Base-by-base conservation (phyloP, 2,329 filamentous ascomycete species). In the Fusarium dlaminii region DNA sequence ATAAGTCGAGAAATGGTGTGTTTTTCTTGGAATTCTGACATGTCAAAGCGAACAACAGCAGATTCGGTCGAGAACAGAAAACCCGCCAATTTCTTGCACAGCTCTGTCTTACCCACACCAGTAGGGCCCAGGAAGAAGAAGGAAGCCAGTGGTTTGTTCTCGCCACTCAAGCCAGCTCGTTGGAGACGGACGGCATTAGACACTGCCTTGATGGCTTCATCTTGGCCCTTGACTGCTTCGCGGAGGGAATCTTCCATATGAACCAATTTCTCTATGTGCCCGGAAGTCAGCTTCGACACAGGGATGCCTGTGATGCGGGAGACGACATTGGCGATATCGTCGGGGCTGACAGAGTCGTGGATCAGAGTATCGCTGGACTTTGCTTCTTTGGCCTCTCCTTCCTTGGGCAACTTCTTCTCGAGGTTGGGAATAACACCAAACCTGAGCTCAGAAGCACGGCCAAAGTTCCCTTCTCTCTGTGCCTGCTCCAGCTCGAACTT, bases 61-160 rank as follows among this genome's bases (percentile, higher is more conserved):
- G 91, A 91, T 78, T 98, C 94, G 4, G 94, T 98, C 2, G 93
- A 96, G 84, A 98, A 99, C 42, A 99, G 87, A 85, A 98, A 98
- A 66, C 89, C 90, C 4, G 96, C 96, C 77, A 99, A 92, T 81
- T 97, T 96, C 87, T 98, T 98, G 87, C 95, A 98, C 3, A 98
- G 90, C 80, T 98, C 95, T 7, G 96, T 99, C 86, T 98, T 99
- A 65, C 96, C 96, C 24, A 98, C 96, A 80, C 96, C 96, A 1
- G 96, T 98, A 10, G 96, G 96, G 0, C 96, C 96, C 8, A 98
- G 89, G 89, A 98, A 98, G 92, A 98, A 98, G 86, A 98, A 98
- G 1, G 93, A 97, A 1, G 96, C 96, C 11, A 98, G 87, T 0
- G 96, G 96, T 2, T 95, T 89, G 81, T 98, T 97, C 78, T 98